Conservation (phyloP, 23 red algal species). For the Gracilariopsis chorda region DNA sequence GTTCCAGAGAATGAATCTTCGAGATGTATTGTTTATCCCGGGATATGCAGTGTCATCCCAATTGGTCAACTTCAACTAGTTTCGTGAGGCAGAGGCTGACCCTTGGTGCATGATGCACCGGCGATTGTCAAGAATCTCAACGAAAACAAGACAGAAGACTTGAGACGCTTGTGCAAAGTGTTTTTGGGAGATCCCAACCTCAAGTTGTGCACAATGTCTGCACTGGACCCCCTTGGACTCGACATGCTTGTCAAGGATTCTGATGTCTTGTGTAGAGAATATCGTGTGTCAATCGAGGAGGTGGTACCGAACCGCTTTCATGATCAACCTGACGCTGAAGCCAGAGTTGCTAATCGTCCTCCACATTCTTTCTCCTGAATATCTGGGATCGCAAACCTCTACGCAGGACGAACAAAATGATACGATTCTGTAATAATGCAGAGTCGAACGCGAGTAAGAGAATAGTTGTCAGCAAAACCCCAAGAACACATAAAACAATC, state of each 20-base stretch:
- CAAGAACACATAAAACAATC: too few relatives aligned
- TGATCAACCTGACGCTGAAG: conserved; percentile 81
- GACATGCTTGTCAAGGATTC: conserved; percentile 82
- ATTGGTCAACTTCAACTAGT: conserved; percentile 77
- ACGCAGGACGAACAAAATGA: too few relatives aligned
- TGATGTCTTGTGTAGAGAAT: conserved; percentile 70
- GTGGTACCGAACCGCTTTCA: conserved; percentile 78
- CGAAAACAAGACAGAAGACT: conserved; percentile 67
- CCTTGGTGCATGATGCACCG: conserved; percentile 89
- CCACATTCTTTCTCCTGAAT: too few relatives aligned
- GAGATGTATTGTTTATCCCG: conserved; percentile 90
- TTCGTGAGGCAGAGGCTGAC: conserved; percentile 67
- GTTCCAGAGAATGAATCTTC: conserved; percentile 88
- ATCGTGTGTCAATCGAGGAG: conserved; percentile 84
- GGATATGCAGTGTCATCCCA: conserved; percentile 87
- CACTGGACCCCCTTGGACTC: conserved; percentile 91
- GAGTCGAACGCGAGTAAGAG: too few relatives aligned
- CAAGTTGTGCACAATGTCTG: conserved; percentile 56
- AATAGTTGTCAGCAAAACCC: too few relatives aligned
- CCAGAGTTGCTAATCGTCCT: too few relatives aligned
- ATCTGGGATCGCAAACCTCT: too few relatives aligned
- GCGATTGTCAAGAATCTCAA: conserved; percentile 69
- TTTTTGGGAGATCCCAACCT: conserved; percentile 76
- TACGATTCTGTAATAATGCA: too few relatives aligned
- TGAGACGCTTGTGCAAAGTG: conserved; percentile 74